These are phyloP conservation scores for Cyberlindnera amylophila DNA, from an alignment of 805 yeast genomes.

Conservation along the genomic window DNA sequence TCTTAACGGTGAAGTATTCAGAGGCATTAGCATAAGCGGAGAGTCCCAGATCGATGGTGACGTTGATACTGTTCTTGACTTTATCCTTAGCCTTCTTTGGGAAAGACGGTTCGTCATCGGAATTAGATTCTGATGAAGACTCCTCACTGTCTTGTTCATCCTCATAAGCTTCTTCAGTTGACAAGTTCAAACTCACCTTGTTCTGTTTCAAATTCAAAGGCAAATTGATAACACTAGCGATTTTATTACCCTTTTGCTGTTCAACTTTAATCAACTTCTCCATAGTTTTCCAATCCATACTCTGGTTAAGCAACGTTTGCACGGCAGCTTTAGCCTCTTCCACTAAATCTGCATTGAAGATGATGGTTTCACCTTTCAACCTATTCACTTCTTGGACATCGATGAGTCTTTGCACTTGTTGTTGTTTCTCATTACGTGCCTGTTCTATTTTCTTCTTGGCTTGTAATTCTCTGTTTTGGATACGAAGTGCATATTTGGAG, in stretches of 20 bases:
- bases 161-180: slow-evolving; percentile 39
- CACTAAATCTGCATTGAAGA: slow-evolving; percentile 62
- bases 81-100: slow-evolving; percentile 12
- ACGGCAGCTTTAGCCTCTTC: slow-evolving; percentile 70
- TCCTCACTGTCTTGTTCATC: slow-evolving; percentile 30
- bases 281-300: slow-evolving; percentile 92
- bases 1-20: slow-evolving; percentile 71
- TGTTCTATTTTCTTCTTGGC: slow-evolving; percentile 71
- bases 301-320: slow-evolving; percentile 64
- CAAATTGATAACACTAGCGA: slow-evolving; percentile 58
- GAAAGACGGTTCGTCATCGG: slow-evolving; percentile 7
- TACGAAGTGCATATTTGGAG: slow-evolving; percentile 65
- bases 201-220: slow-evolving; percentile 72
- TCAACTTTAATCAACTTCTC: slow-evolving; percentile 71
- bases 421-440: slow-evolving; percentile 70
- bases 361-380: slow-evolving; percentile 69
- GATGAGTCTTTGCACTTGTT: slow-evolving; percentile 62
- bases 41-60: slow-evolving; percentile 60
- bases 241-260: slow-evolving; percentile 56
- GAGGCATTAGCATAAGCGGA: slow-evolving; percentile 91
- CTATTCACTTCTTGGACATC: slow-evolving; percentile 61
- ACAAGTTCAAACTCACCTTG: slow-evolving; percentile 55
- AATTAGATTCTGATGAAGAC: slow-evolving; percentile 17
- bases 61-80: slow-evolving; percentile 36
- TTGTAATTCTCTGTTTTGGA: slow-evolving; percentile 71